Percentiles rank a stretch among this genome's conserved stretches.
Evolutionary conservation across 441 rosid genomes (phyloP).

Genomic region (Bruguiera hainesii): DNA sequence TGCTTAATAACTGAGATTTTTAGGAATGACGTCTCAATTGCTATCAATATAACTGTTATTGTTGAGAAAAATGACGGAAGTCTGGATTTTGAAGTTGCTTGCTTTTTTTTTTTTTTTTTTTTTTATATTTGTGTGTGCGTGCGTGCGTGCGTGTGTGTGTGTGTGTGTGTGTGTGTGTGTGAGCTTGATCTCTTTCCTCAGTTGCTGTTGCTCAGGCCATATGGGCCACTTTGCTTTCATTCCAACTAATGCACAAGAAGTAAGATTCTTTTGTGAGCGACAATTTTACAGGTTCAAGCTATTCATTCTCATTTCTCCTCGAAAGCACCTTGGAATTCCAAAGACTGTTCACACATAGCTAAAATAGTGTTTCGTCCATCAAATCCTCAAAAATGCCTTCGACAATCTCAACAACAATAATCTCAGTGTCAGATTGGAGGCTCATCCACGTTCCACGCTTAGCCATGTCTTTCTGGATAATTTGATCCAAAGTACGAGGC

Average conservation of each 20-base stretch:
- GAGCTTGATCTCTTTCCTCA: no score
- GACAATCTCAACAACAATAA: conserved; percentile 48
- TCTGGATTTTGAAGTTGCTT: no score
- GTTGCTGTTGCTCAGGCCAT: no score
- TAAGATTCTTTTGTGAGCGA: neutral
- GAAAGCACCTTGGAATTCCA: conserved; percentile 14
- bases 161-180: no score
- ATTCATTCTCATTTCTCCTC: conserved; percentile 16
- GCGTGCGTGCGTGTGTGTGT: no score
- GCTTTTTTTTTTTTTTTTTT: no score
- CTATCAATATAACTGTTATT: no score
- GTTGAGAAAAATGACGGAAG: no score
- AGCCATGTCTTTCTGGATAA: conserved; percentile 68
- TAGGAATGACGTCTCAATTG: no score
- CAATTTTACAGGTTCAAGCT: conserved; percentile 20
- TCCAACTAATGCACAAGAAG: conserved; percentile 30
- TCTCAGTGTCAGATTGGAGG: conserved; percentile 46
- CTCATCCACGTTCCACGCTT: conserved; percentile 70
- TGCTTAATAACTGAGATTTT: no score
- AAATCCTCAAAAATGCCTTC: conserved; percentile 63
- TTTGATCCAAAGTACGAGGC: conserved; percentile 66
- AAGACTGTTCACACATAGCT: conserved; percentile 27
- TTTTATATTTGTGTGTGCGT: no score
- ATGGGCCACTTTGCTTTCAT: no score
- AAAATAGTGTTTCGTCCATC: conserved; percentile 46